These are phyloP conservation scores for Eragrostis tef DNA, from an alignment of 202 grass and related monocot species.

Conservation along the genomic window DNA sequence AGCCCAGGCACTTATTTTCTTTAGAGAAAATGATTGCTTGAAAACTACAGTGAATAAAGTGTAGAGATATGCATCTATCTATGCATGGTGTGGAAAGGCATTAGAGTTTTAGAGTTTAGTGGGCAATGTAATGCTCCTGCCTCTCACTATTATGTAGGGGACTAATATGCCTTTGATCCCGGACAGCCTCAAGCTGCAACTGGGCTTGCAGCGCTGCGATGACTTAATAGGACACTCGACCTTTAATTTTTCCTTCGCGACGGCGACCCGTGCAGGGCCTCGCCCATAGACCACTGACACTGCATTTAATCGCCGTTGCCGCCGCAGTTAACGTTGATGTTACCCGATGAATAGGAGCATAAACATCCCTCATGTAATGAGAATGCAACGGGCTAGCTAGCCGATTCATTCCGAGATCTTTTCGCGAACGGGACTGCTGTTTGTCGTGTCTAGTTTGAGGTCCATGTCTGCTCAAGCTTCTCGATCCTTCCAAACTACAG, in stretches of 20 bases:
- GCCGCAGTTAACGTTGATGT: conserved; percentile 49
- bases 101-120: conserved; percentile 11
- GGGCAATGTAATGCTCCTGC: neutral
- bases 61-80: neutral
- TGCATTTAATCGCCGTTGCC: conserved; percentile 47
- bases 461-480: neutral
- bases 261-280: conserved; percentile 18
- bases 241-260: conserved; percentile 41
- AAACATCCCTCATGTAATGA: neutral
- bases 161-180: neutral
- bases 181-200: conserved; percentile 7
- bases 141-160: neutral
- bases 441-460: neutral
- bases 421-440: neutral
- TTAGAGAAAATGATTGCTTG: neutral
- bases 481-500: neutral
- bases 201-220: conserved; percentile 18
- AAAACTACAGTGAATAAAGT: neutral
- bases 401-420: neutral
- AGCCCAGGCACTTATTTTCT: neutral
- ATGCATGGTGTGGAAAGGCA: conserved; percentile 20
- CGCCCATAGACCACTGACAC: conserved; percentile 25
- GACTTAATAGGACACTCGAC: conserved; percentile 36
- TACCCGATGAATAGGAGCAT: conserved; percentile 15
- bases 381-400: conserved; percentile 17